These are phyloP conservation scores for Trifolium dubium DNA, from an alignment of 306 rosid genomes.

Conservation along the genomic window DNA sequence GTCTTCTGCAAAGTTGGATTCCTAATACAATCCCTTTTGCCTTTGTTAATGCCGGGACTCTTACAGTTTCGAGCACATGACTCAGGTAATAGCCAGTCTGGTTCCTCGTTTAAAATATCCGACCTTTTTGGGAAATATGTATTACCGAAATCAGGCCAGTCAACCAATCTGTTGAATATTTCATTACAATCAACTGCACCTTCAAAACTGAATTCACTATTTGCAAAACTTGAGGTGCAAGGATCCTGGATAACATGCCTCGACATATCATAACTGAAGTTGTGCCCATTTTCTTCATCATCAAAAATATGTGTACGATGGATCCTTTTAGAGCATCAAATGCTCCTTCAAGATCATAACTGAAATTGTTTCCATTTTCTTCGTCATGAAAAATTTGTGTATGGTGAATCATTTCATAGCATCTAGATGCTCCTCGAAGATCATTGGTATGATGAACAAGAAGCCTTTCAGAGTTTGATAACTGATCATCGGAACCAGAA, in stretches of 20 bases:
- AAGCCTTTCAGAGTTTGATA: conserved; percentile 47
- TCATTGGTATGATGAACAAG: conserved; percentile 46
- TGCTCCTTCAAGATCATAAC: neutral
- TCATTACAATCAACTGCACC: conserved; percentile 44
- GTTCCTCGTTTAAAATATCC: conserved; percentile 48
- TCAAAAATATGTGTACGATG: too few relatives aligned
- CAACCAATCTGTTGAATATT: conserved; percentile 41
- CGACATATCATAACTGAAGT: conserved; percentile 15
- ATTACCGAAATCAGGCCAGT: conserved; percentile 35
- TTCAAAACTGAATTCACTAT: conserved; percentile 45
- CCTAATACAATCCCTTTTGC: conserved; percentile 39
- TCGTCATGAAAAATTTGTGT: conserved; percentile 37
- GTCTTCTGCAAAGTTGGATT: conserved; percentile 42
- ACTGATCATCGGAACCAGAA: conserved; percentile 45
- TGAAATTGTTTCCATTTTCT: conserved; percentile 48
- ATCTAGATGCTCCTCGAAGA: conserved; percentile 43
- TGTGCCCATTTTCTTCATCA: too few relatives aligned
- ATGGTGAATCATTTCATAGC: conserved; percentile 42
- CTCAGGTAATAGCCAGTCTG: conserved; percentile 44
- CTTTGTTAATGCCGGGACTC: conserved; percentile 38
- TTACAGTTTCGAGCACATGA: conserved; percentile 42
- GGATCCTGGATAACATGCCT: conserved; percentile 46
- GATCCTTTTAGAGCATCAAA: too few relatives aligned
- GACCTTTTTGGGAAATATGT: conserved; percentile 42
- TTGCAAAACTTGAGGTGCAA: conserved; percentile 46